Evolutionary conservation across 78 protist species (phyloP).

Genomic region (Dictyostelium intermedium): DNA sequence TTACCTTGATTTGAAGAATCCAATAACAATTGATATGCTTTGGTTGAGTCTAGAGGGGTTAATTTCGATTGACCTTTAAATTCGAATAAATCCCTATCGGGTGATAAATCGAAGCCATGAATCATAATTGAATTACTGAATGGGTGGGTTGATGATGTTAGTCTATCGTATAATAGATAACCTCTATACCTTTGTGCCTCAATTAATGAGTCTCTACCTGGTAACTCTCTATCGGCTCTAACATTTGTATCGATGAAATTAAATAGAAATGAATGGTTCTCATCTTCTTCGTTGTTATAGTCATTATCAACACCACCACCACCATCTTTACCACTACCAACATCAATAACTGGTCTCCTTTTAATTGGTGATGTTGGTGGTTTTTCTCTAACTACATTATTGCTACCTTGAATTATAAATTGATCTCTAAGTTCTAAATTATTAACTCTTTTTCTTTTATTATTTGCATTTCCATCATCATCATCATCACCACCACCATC

Average conservation of each 20-base stretch:
- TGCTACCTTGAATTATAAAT: background rate
- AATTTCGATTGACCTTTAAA: conserved; percentile 7
- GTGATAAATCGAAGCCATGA: background rate
- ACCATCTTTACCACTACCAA: background rate
- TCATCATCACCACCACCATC: background rate
- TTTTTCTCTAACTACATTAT: background rate
- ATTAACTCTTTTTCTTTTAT: background rate
- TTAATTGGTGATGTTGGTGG: background rate
- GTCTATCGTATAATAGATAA: background rate
- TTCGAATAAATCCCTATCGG: conserved; percentile 13
- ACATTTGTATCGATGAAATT: background rate
- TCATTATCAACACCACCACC: background rate
- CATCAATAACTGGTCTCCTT: background rate
- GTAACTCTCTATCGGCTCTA: conserved; percentile 8
- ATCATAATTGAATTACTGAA: background rate
- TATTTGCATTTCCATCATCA: background rate
- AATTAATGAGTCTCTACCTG: conserved; percentile 50
- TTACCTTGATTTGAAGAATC: conserved; percentile 30
- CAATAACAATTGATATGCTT: background rate
- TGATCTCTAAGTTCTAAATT: background rate
- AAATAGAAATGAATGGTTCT: background rate
- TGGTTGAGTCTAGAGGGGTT: background rate
- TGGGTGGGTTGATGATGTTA: background rate
- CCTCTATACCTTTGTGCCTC: conserved; percentile 43
- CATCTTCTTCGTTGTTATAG: background rate